Evolutionary conservation across 345 rosid genomes (phyloP).

Genomic region (Noccaea caerulescens): DNA sequence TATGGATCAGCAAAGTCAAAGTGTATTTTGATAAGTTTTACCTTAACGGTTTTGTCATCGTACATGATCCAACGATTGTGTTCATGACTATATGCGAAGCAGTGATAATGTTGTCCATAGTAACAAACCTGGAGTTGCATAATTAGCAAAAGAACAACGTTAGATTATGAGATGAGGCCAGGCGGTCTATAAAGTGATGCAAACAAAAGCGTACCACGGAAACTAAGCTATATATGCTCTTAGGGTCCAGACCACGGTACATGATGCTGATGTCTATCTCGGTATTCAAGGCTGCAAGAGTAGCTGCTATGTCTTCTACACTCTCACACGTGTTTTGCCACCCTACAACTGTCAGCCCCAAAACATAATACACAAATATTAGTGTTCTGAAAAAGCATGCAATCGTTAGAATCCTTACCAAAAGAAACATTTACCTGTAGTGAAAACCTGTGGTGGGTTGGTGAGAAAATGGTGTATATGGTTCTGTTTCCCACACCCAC

Average conservation of each 20-base stretch:
- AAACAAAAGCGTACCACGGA: slow-evolving; percentile 69
- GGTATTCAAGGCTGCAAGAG: slow-evolving; percentile 71
- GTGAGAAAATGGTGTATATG: slow-evolving; percentile 77
- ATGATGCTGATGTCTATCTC: slow-evolving; percentile 86
- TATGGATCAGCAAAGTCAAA: neutral
- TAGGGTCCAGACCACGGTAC: slow-evolving; percentile 80
- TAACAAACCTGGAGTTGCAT: slow-evolving; percentile 79
- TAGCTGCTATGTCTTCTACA: slow-evolving; percentile 81
- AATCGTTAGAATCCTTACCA: neutral
- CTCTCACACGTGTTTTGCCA: slow-evolving; percentile 96
- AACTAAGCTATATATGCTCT: slow-evolving; percentile 65
- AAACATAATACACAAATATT: slow-evolving; percentile 10
- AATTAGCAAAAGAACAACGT: slow-evolving; percentile 28
- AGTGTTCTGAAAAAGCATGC: slow-evolving; percentile 20
- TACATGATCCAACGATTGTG: slow-evolving; percentile 86
- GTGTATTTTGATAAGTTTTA: slow-evolving; percentile 39
- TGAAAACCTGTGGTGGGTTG: slow-evolving; percentile 76
- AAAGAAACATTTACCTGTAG: slow-evolving; percentile 61
- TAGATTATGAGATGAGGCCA: neutral
- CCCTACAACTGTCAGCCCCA: slow-evolving; percentile 76
- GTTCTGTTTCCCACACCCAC: slow-evolving; percentile 92
- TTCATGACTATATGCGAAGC: slow-evolving; percentile 86
- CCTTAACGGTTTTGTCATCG: slow-evolving; percentile 96
- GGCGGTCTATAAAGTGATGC: neutral
- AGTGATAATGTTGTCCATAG: slow-evolving; percentile 97